These are phyloP conservation scores for Neurospora sp. DNA, from an alignment of 495 filamentous ascomycete species.

Conservation along the genomic window DNA sequence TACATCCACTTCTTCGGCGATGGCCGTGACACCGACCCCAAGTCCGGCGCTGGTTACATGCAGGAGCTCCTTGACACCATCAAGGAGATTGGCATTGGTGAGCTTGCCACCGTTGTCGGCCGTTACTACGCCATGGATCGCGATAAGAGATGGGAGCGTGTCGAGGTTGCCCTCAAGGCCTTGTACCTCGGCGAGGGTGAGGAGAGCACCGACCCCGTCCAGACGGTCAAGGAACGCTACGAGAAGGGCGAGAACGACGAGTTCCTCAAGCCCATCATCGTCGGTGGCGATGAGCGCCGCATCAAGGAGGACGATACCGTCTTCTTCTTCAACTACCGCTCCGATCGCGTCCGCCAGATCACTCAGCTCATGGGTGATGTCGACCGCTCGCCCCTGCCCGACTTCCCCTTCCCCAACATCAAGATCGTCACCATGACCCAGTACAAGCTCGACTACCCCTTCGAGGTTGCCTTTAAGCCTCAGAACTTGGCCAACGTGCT, in stretches of 20 bases:
- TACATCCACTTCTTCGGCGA: conserved; percentile 99
- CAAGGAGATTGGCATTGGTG: conserved; percentile 74
- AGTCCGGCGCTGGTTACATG: conserved; percentile 80
- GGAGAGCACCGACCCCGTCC: conserved; percentile 69
- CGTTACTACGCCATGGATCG: conserved; percentile 99
- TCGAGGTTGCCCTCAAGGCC: conserved; percentile 82
- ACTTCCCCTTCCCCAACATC: conserved; percentile 93
- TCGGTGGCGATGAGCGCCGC: conserved; percentile 72
- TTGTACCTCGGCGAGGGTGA: conserved; percentile 80
- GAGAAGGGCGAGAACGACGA: conserved; percentile 84
- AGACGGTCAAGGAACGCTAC: conserved; percentile 81
- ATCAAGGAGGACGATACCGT: conserved; percentile 87
- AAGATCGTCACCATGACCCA: conserved; percentile 95
- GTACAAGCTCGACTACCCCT: conserved; percentile 93
- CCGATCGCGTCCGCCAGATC: conserved; percentile 92
- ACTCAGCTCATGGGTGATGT: conserved; percentile 87
- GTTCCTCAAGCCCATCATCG: conserved; percentile 96
- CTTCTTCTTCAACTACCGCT: conserved; percentile 99
- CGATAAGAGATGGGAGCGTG: conserved; percentile 96
- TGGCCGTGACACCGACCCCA: conserved; percentile 94
- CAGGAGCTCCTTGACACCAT: conserved; percentile 65
- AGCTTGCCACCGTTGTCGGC: conserved; percentile 89
- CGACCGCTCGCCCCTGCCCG: conserved; percentile 79
- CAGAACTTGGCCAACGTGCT: conserved; percentile 95
- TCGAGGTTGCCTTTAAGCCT: conserved; percentile 86